Evolutionary conservation across 768 basidiomycete genomes (phyloP).

Genomic region (Leccinum incarnatum): DNA sequence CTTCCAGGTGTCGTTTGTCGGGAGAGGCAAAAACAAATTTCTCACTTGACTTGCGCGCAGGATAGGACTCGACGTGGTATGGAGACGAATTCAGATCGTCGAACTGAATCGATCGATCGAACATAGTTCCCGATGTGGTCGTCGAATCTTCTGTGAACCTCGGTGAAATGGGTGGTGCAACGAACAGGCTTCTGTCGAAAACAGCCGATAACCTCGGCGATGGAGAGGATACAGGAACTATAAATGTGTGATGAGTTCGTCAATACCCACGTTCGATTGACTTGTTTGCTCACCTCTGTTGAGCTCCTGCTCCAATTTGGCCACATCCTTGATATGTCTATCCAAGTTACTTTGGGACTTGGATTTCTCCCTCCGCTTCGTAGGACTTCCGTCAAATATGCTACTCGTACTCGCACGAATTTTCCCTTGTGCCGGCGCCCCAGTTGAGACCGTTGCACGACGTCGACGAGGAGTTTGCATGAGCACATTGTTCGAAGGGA

Average conservation of each 20-base stretch:
- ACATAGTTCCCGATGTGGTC: slow-evolving; percentile 21
- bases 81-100: slow-evolving; percentile 60
- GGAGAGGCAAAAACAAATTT: slow-evolving; percentile 48
- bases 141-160: slow-evolving; percentile 39
- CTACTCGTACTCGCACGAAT: slow-evolving; percentile 16
- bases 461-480: slow-evolving; percentile 38
- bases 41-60: slow-evolving; percentile 42
- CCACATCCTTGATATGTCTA: slow-evolving; percentile 64
- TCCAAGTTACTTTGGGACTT: slow-evolving; percentile 64
- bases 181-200: slow-evolving; percentile 66
- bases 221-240: slow-evolving; percentile 37
- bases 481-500: slow-evolving; percentile 18
- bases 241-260: not conserved
- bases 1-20: slow-evolving; percentile 59
- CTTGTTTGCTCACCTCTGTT: slow-evolving; percentile 49
- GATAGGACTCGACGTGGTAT: slow-evolving; percentile 63
- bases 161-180: slow-evolving; percentile 45
- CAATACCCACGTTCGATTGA: not conserved
- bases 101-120: slow-evolving; percentile 19
- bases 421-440: slow-evolving; percentile 48
- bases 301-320: slow-evolving; percentile 62
- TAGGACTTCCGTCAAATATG: slow-evolving; percentile 50
- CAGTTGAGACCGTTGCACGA: slow-evolving; percentile 67
- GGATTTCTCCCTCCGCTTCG: slow-evolving; percentile 64
- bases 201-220: slow-evolving; percentile 60